Conservation (phyloP, 257 asterid species). For the Solanum tacnaense region DNA sequence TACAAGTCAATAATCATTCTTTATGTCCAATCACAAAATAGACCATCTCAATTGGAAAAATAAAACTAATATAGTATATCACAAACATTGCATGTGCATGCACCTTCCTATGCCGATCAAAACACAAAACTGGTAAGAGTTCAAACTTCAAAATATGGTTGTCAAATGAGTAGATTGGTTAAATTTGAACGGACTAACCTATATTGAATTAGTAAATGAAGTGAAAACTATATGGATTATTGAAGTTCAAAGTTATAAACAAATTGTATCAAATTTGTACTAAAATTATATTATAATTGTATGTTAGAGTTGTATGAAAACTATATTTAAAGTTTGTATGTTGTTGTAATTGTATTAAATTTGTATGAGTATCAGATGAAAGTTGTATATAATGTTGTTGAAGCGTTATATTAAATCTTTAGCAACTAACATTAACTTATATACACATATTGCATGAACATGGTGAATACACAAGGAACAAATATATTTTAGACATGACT, state of each 20-base stretch:
- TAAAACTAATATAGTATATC: background rate
- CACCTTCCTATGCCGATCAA: background rate
- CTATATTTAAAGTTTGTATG: background rate
- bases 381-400: background rate
- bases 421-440: background rate
- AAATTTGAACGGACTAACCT: background rate
- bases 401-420: background rate
- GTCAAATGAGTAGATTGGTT: background rate
- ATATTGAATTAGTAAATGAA: background rate
- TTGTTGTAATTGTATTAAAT: background rate
- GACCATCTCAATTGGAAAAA: background rate
- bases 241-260: no score
- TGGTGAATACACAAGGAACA: background rate
- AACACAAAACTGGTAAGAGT: background rate
- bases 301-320: no score
- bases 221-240: no score
- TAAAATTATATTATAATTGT: no score
- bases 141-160: background rate
- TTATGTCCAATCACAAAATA: background rate
- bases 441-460: background rate
- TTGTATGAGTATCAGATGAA: background rate
- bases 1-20: background rate
- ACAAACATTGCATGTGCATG: background rate
- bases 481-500: background rate
- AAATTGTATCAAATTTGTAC: no score